Evolutionary conservation across 2,329 filamentous ascomycete genomes (phyloP).

Genomic region (Bertia moriformis): DNA sequence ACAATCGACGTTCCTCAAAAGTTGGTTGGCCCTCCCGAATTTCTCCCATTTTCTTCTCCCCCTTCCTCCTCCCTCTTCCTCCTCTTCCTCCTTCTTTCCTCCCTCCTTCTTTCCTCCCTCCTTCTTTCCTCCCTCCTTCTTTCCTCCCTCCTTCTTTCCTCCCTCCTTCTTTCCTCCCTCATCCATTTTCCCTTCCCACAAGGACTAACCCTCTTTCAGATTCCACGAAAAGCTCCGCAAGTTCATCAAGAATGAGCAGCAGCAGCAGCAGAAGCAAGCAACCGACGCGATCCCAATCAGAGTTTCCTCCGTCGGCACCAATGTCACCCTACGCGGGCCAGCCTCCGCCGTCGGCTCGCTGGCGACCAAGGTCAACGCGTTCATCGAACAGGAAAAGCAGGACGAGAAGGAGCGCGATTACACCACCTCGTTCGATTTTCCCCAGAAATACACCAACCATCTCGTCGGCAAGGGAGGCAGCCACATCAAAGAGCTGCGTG

Average conservation of each 20-base stretch:
- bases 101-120: too few relatives aligned
- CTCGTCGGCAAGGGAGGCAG: slow-evolving; percentile 56
- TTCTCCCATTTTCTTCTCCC: too few relatives aligned
- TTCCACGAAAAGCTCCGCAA: slow-evolving; percentile 48
- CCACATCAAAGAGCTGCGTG: slow-evolving; percentile 50
- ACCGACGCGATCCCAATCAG: slow-evolving; percentile 43
- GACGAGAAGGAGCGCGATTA: slow-evolving; percentile 90
- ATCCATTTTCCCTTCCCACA: too few relatives aligned
- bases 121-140: too few relatives aligned
- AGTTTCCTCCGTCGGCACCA: slow-evolving; percentile 41
- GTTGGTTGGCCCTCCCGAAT: slow-evolving; percentile 17
- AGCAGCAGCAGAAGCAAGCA: slow-evolving; percentile 40
- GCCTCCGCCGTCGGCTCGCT: slow-evolving; percentile 58
- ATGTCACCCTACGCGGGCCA: slow-evolving; percentile 65
- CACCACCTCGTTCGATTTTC: slow-evolving; percentile 77
- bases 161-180: too few relatives aligned
- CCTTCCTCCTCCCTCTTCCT: too few relatives aligned
- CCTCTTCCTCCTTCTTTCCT: too few relatives aligned
- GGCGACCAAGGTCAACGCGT: slow-evolving; percentile 57
- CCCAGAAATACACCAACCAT: slow-evolving; percentile 85
- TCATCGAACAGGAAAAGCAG: slow-evolving; percentile 74
- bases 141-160: too few relatives aligned
- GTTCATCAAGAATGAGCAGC: slow-evolving; percentile 52
- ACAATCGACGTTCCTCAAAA: slow-evolving; percentile 44
- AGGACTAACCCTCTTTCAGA: slow-evolving; percentile 18